These are phyloP conservation scores for Hyphopichia homilentoma DNA, from an alignment of 805 yeast species.

Conservation along the genomic window DNA sequence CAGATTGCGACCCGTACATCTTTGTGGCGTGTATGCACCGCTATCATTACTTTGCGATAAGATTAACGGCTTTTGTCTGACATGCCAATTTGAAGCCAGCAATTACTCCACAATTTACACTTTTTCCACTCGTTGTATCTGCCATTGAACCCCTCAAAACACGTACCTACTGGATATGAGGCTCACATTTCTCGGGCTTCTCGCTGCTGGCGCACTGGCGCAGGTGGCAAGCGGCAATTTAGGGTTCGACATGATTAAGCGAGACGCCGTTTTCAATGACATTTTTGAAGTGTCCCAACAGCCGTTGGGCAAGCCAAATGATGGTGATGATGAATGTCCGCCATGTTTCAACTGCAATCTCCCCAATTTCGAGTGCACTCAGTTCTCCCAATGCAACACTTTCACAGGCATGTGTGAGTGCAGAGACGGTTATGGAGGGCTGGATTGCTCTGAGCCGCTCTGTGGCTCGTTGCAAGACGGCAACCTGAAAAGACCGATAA, in stretches of 20 bases:
- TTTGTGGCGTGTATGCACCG: too few relatives aligned
- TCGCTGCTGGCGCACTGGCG: too few relatives aligned
- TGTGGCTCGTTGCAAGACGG: conserved; percentile 81
- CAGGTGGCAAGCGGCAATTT: too few relatives aligned
- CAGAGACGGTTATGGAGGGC: conserved; percentile 88
- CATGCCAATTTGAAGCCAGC: too few relatives aligned
- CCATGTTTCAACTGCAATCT: conserved; percentile 95
- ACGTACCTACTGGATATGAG: too few relatives aligned
- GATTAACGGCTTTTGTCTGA: too few relatives aligned
- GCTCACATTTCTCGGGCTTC: too few relatives aligned
- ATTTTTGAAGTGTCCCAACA: conserved; percentile 15
- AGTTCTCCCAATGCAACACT: conserved; percentile 83
- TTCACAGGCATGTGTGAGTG: conserved; percentile 92
- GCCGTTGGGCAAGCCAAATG: background rate
- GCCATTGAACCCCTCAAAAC: too few relatives aligned
- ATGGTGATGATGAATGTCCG: conserved; percentile 54
- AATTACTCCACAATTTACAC: too few relatives aligned
- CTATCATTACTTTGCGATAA: too few relatives aligned
- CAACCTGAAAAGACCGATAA: conserved; percentile 55
- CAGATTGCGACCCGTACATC: too few relatives aligned
- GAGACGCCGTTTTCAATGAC: conserved; percentile 20
- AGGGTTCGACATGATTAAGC: conserved; percentile 21
- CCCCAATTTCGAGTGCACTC: conserved; percentile 86
- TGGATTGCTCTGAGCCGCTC: conserved; percentile 81
- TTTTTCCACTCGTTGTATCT: too few relatives aligned